Conservation (phyloP, 768 basidiomycete species). For the Agrocybe chaxingu region DNA sequence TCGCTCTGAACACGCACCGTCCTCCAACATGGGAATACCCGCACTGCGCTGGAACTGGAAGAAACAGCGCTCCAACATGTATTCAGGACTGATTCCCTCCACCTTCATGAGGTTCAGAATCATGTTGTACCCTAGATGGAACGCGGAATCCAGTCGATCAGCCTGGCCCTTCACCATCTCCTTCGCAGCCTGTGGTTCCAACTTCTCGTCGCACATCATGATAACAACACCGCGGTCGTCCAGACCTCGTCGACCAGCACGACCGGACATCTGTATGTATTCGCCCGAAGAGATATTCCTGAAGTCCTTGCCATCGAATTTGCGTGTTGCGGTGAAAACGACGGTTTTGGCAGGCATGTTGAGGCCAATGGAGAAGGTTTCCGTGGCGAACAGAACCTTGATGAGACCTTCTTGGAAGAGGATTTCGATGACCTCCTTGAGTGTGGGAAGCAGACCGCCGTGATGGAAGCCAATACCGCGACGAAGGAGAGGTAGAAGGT, state of each 20-base stretch:
- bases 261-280: slow-evolving; percentile 99
- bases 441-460: slow-evolving; percentile 92
- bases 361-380: slow-evolving; percentile 96
- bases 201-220: slow-evolving; percentile 99
- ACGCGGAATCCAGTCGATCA: slow-evolving; percentile 94
- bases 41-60: slow-evolving; percentile 97
- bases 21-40: slow-evolving; percentile 81
- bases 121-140: slow-evolving; percentile 99
- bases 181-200: slow-evolving; percentile 90
- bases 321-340: slow-evolving; percentile 92
- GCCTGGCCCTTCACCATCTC: slow-evolving; percentile 98
- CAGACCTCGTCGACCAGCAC: slow-evolving; percentile 93
- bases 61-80: slow-evolving; percentile 96
- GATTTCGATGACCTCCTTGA: slow-evolving; percentile 99
- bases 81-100: slow-evolving; percentile 97
- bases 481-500: slow-evolving; percentile 87
- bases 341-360: slow-evolving; percentile 99
- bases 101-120: slow-evolving; percentile 97
- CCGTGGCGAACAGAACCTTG: slow-evolving; percentile 97
- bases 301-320: slow-evolving; percentile 96
- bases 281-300: slow-evolving; percentile 91
- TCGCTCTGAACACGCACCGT: slow-evolving; percentile 50
- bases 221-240: slow-evolving; percentile 99
- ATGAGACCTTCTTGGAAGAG: slow-evolving; percentile 97
- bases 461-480: slow-evolving; percentile 99